These are phyloP conservation scores for Epicoccum nigrum DNA, from an alignment of 2,329 filamentous ascomycete species.

Conservation along the genomic window DNA sequence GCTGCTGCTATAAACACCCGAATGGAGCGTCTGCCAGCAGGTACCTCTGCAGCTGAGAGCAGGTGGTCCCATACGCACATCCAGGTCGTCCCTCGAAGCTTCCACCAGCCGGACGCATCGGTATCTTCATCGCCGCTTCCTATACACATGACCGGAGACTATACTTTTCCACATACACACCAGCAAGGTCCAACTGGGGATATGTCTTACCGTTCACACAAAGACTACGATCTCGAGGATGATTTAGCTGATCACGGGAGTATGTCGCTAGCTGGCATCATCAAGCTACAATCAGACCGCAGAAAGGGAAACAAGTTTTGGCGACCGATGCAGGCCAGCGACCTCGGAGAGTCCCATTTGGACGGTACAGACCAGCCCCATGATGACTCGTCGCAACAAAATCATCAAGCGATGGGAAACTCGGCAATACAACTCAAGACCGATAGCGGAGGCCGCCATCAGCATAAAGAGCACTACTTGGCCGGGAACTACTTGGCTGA, in stretches of 20 bases:
- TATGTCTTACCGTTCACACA: slow-evolving; percentile 36
- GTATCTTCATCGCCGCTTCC: slow-evolving; percentile 23
- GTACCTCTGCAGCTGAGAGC: slow-evolving; percentile 15
- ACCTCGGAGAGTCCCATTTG: slow-evolving; percentile 15
- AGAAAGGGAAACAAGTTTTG: slow-evolving; percentile 30
- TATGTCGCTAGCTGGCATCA: slow-evolving; percentile 25
- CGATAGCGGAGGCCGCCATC: not conserved
- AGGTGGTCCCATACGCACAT: slow-evolving; percentile 31
- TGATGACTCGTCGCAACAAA: too few relatives aligned
- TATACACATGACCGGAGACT: not conserved
- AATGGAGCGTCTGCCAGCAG: slow-evolving; percentile 25
- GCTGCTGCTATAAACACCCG: slow-evolving; percentile 18
- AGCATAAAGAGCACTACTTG: not conserved
- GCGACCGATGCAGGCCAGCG: slow-evolving; percentile 30
- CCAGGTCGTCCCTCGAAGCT: slow-evolving; percentile 21
- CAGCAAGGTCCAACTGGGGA: slow-evolving; percentile 24
- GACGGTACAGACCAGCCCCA: not conserved
- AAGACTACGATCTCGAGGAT: slow-evolving; percentile 19
- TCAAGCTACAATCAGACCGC: slow-evolving; percentile 30
- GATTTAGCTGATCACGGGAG: slow-evolving; percentile 23
- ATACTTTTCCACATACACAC: not conserved
- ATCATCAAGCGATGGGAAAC: too few relatives aligned
- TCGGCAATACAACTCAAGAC: not conserved
- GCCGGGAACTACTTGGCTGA: not conserved
- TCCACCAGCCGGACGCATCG: slow-evolving; percentile 5